Evolutionary conservation across 2,329 filamentous ascomycete species (phyloP), one percentile per base, ranked within the genome.

Genomic region (Xylaria arbuscula): DNA sequence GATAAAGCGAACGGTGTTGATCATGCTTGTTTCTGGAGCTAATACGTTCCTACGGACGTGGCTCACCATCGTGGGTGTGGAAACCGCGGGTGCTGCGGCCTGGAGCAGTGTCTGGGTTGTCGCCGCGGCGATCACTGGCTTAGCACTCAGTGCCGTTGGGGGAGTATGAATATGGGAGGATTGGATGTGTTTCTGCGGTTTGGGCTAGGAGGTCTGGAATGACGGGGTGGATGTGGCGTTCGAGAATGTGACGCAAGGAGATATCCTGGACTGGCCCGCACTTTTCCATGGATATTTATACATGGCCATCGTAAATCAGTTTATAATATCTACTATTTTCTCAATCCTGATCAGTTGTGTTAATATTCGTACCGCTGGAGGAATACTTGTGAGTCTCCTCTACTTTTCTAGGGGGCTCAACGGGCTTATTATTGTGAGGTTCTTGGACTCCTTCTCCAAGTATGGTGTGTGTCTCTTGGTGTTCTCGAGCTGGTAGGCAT

Each of bases 101-200:
- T 98, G 94, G 84, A 89, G 92, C 1, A 83, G 83, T 24, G 83
- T 95, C 42, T 98, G 93, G 93, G 88, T 87, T n/a, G 74, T 85
- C 24, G 92, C 91, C 7, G 86, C 88, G 3, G 77, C 86, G 13
- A 76, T 90, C 62, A 87, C 88, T 2, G 91, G 91, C 15, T 40
- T 84, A n/a, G 84, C 80, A 1, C 77, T 90, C 45, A 85, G 83
- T 34, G 79, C 84, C 63, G 84, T 89, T 50, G 80, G 84, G 72
- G 77, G 87, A 77, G 79, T 87, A 78, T 83, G 80, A 81, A 62
- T 56, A 7, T 36, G 4, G 48, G 51, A 7, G 3, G 24, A 11
- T 19, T 22, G 15, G 32, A 19, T 6, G 6, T n/a, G 22, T 53
- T n/a, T 51, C 53, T 53, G 45, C 24, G 11, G 42, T 4, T 38